Percentiles rank a stretch among this genome's conserved stretches.
Conservation (phyloP, 192 early-diverging fungal species). For the Pilobolus umbonatus region DNA sequence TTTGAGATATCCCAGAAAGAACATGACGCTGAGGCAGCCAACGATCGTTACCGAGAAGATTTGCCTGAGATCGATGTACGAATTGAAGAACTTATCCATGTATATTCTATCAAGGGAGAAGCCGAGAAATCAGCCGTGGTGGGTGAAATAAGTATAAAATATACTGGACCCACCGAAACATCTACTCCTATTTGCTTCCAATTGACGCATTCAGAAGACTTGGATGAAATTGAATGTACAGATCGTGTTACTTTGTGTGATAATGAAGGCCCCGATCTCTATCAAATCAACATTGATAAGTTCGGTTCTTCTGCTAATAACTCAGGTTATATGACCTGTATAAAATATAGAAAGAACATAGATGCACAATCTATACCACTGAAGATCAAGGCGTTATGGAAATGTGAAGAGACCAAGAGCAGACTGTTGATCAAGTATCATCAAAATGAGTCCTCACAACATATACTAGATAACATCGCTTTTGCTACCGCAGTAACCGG, state of each 20-base stretch:
- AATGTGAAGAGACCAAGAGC: conserved; percentile 45
- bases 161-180: conserved; percentile 17
- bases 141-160: conserved; percentile 44
- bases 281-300: conserved; percentile 34
- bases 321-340: conserved; percentile 1
- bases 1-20: neutral
- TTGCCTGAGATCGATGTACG: conserved; percentile 13
- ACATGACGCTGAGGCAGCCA: neutral
- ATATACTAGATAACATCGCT: conserved; percentile 34
- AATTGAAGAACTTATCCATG: conserved; percentile 44
- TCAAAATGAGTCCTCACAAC: conserved; percentile 22
- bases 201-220: conserved; percentile 23
- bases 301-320: conserved; percentile 21
- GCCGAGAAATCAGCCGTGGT: conserved; percentile 38
- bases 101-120: conserved; percentile 38
- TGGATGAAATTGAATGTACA: conserved; percentile 38
- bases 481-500: conserved; percentile 46
- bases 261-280: conserved; percentile 29
- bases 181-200: conserved; percentile 31
- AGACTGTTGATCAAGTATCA: conserved; percentile 46
- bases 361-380: conserved; percentile 22
- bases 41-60: neutral
- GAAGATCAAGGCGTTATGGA: conserved; percentile 46
- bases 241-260: conserved; percentile 27
- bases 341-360: conserved; percentile 27